These are phyloP conservation scores for Psophocarpus tetragonolobus DNA, from an alignment of 306 rosid genomes.

Conservation along the genomic window DNA sequence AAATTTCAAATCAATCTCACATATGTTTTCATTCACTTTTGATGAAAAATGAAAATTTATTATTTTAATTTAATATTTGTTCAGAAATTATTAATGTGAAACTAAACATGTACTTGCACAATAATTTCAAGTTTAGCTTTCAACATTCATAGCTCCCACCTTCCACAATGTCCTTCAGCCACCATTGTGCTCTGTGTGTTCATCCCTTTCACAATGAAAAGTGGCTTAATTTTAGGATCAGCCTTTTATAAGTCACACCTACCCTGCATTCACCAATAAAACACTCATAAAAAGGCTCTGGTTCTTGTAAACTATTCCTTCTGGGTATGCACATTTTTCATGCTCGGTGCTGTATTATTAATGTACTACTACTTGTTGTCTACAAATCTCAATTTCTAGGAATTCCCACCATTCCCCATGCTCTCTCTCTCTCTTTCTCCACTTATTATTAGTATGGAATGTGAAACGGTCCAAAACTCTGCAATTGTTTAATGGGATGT, in stretches of 20 bases:
- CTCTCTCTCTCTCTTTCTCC: neutral
- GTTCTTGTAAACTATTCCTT: neutral
- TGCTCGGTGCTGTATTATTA: neutral
- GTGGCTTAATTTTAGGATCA: neutral
- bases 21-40: too few species aligned
- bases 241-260: neutral
- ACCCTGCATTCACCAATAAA: slow-evolving; percentile 1
- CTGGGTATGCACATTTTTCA: slow-evolving; percentile 9
- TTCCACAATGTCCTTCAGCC: slow-evolving; percentile 30
- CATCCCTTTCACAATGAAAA: slow-evolving; percentile 13
- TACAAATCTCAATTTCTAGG: neutral
- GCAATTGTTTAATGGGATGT: neutral
- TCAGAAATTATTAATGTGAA: too few species aligned
- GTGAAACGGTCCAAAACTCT: neutral
- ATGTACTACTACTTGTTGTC: neutral
- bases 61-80: too few species aligned
- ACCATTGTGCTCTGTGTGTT: slow-evolving; percentile 32
- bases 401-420: neutral
- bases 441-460: neutral
- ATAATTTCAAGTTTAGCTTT: too few species aligned
- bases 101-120: too few species aligned
- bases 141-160: slow-evolving; percentile 27
- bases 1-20: too few species aligned
- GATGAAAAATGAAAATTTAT: too few species aligned
- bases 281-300: neutral